phyloP scores from a whole-genome alignment of 2,329 filamentous ascomycete genomes.

The Xylogone sp. region DNA sequence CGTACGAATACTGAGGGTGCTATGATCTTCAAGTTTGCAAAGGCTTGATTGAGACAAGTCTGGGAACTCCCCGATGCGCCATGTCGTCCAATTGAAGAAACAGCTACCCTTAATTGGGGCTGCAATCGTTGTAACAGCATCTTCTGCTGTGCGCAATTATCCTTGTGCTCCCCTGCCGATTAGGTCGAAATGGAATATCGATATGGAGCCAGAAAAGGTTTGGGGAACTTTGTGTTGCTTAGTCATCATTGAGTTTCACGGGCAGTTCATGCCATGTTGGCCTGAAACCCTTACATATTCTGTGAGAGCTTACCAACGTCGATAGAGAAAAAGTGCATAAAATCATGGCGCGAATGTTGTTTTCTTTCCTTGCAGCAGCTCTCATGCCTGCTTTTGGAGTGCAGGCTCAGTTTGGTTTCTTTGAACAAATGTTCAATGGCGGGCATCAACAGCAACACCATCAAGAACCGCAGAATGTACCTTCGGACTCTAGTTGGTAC shows the following conservation, averaged over 20 bases:
- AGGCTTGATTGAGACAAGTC: conserved; percentile 23
- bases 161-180: conserved; percentile 7
- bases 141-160: conserved; percentile 12
- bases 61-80: conserved; percentile 8
- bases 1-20: conserved; percentile 19
- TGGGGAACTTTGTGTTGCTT: conserved; percentile 1
- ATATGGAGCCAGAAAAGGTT: conserved; percentile 1
- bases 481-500: conserved; percentile 82
- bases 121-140: conserved; percentile 43
- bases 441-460: conserved; percentile 48
- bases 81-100: conserved; percentile 24
- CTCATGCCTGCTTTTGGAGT: conserved; percentile 56
- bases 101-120: conserved; percentile 37
- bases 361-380: conserved; percentile 38
- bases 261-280: neutral
- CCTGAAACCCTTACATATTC: neutral
- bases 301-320: neutral
- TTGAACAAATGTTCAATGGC: conserved; percentile 92
- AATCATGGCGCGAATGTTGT: conserved; percentile 22
- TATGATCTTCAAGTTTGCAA: conserved; percentile 20
- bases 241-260: conserved; percentile 2
- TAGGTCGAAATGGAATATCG: neutral
- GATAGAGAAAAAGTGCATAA: conserved; percentile 1
- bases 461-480: conserved; percentile 70
- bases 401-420: conserved; percentile 89